Conservation (phyloP, 2,329 filamentous ascomycete species). For the Didymella pinodella region DNA sequence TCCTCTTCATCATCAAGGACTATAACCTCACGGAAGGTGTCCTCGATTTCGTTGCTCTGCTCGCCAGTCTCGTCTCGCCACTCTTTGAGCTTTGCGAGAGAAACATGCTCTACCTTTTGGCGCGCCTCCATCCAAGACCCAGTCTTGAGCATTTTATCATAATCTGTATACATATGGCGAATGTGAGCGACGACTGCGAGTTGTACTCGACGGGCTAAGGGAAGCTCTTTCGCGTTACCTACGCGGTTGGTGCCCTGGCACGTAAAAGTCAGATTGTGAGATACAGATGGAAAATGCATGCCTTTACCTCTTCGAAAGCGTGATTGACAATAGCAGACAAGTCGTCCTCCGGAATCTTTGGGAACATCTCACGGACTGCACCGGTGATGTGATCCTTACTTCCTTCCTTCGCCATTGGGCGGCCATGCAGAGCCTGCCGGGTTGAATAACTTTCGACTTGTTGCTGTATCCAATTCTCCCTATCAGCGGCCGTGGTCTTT, state of each 20-base stretch:
- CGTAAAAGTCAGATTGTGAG: conserved; percentile 22
- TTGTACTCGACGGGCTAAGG: conserved; percentile 65
- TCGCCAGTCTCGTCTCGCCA: conserved; percentile 66
- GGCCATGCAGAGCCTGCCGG: conserved; percentile 35
- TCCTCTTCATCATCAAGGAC: conserved; percentile 67
- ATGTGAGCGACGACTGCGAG: conserved; percentile 69
- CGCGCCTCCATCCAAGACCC: conserved; percentile 64
- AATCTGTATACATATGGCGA: conserved; percentile 68
- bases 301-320: conserved; percentile 65
- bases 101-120: conserved; percentile 62
- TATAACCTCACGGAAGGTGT: conserved; percentile 70
- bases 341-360: conserved; percentile 67
- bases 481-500: conserved; percentile 31
- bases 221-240: conserved; percentile 63
- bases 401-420: conserved; percentile 47
- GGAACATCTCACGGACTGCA: conserved; percentile 68
- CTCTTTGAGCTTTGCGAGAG: conserved; percentile 64
- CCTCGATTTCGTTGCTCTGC: conserved; percentile 64
- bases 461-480: conserved; percentile 43
- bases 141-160: conserved; percentile 64
- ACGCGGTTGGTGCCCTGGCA: conserved; percentile 63
- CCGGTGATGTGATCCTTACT: conserved; percentile 65
- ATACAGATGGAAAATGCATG: background rate
- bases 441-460: conserved; percentile 47
- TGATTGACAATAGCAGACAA: conserved; percentile 65